Base-by-base conservation (phyloP, 2,329 filamentous ascomycete genomes). In the Coleophoma cylindrospora region DNA sequence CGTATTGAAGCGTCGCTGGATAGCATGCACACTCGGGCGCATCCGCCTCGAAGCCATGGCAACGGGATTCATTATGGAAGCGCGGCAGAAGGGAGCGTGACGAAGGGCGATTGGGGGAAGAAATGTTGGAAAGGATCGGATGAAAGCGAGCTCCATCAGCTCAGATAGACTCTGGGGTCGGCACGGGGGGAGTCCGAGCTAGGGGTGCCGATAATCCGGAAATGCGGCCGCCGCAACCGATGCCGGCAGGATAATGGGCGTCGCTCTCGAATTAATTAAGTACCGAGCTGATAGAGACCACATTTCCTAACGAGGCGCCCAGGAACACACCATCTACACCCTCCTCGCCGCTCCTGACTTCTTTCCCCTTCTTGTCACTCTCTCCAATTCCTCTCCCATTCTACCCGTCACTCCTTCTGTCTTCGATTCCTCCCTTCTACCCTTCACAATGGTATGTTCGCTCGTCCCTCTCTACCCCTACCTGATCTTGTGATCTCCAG, bases 371-470 rank as follows among this genome's bases (percentile, higher is more conserved):
- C 27, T 27, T 27, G 27, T 27, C 4, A 3, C 27, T 27, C 27
- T 27, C 27, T 27, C 27, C 27, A 27, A 27, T 27, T 27, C 27
- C 9, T 27, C 27, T 27, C 27, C 27, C 27, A 27, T 27, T 27
- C 27, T 27, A 3, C 27, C 9, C 9, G 27, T 27, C 27, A 27
- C 9, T 27, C 27, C 27, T 27, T 27, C 27, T 7, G 27, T 27
- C 27, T 27, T 27, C 27, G 4, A 14, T 40, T 10, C 40, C 41
- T 17, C 27, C 7, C 14, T 15, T 33, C 32, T 34, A 48, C 40
- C 40, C 38, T 38, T 43, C 54, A 58, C 47, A 53, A 59, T 59
- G 57, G 57, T 58, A 53, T 49, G 54, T 15, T 15, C 15, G 9
- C 27, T 27, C 13, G 5, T 19, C 15, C 37, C 38, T 27, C 10